phyloP scores from a whole-genome alignment of 768 basidiomycete genomes.

The Termitomyces sp. region DNA sequence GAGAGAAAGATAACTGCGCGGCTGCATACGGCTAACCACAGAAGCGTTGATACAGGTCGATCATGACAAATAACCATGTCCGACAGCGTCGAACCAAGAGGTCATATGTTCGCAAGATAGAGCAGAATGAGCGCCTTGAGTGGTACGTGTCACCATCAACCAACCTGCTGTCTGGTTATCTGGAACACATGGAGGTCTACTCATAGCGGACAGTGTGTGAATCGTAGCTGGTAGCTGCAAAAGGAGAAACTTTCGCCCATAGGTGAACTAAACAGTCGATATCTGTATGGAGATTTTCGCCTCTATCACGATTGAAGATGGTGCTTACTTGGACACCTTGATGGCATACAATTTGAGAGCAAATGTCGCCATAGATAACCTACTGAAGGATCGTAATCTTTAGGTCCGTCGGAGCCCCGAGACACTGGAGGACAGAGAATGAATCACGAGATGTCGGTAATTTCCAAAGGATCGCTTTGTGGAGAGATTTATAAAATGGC shows the following conservation, averaged over 20 bases:
- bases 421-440: not conserved
- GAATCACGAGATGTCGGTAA: not conserved
- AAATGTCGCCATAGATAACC: not conserved
- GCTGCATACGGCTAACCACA: not conserved
- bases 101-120: not conserved
- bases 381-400: not conserved
- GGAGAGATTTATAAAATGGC: not conserved
- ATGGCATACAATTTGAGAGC: not conserved
- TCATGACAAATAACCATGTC: not conserved
- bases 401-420: constrained; percentile 5
- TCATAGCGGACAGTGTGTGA: not conserved
- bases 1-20: not conserved
- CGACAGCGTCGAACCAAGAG: not conserved
- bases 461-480: not conserved
- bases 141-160: too few relatives aligned
- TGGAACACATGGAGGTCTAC: too few relatives aligned
- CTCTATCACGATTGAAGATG: not conserved
- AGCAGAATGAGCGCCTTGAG: not conserved
- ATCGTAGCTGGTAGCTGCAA: too few relatives aligned
- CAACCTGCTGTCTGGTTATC: not conserved
- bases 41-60: not conserved
- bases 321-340: constrained; percentile 1
- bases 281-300: not conserved
- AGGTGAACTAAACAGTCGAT: not conserved
- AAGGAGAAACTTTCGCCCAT: not conserved